A percentile compares a stretch with the other conserved stretches of the same genome.
These are phyloP conservation scores for Furcasterigmium furcatum DNA, from an alignment of 2,329 filamentous ascomycete genomes.

Conservation along the genomic window DNA sequence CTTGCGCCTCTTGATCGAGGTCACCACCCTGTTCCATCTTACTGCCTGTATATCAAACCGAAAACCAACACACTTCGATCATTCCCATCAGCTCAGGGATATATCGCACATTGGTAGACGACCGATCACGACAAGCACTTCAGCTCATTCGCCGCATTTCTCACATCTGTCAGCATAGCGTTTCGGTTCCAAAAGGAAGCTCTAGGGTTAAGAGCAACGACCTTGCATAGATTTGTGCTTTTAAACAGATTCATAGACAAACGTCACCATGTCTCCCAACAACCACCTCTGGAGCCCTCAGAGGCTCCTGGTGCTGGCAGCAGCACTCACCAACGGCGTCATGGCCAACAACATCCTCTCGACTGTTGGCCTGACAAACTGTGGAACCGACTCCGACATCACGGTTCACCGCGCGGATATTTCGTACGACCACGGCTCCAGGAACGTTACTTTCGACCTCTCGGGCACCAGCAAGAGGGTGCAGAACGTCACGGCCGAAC, in stretches of 20 bases:
- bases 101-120: background rate
- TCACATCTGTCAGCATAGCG: background rate
- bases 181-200: background rate
- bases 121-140: background rate
- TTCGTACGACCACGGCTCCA: slow-evolving; percentile 71
- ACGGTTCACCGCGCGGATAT: slow-evolving; percentile 73
- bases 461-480: slow-evolving; percentile 68
- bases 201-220: too few relatives aligned
- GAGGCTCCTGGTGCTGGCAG: slow-evolving; percentile 28
- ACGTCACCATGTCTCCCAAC: slow-evolving; percentile 29
- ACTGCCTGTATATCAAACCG: background rate
- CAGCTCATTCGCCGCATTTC: slow-evolving; percentile 5
- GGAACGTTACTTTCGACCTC: slow-evolving; percentile 77
- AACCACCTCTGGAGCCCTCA: slow-evolving; percentile 19
- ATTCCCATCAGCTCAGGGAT: too few relatives aligned
- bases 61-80: too few relatives aligned
- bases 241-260: background rate
- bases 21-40: background rate
- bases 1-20: slow-evolving; percentile 5
- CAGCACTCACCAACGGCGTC: slow-evolving; percentile 40
- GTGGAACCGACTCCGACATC: slow-evolving; percentile 48
- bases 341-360: slow-evolving; percentile 70
- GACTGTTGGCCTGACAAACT: slow-evolving; percentile 78
- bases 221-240: too few relatives aligned
- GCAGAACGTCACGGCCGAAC: slow-evolving; percentile 76